A percentile compares a stretch with the other conserved stretches of the same genome.
These are phyloP conservation scores for Chrysochromulina parva DNA, from an alignment of 78 protist species.

Conservation along the genomic window DNA sequence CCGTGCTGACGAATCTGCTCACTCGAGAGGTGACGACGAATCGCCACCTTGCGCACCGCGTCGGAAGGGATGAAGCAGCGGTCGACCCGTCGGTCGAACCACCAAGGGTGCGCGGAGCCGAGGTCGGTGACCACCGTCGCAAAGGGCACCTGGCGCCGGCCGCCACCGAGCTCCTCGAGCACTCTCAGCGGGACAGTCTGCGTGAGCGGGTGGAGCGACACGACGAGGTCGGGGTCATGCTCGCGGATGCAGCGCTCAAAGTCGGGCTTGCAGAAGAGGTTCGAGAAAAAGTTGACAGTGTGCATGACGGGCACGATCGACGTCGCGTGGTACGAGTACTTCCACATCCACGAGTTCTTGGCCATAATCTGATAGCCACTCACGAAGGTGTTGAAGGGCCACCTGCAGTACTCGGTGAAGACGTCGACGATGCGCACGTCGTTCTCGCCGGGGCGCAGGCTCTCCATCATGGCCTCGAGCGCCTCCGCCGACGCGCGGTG, in stretches of 20 bases:
- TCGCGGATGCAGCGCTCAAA: not conserved
- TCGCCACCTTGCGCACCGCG: not conserved
- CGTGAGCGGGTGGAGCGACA: slow-evolving; percentile 8
- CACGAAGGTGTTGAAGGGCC: not conserved
- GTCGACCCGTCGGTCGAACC: slow-evolving; percentile 21
- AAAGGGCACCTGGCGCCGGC: not conserved
- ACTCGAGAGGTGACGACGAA: not conserved
- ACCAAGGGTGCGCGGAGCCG: not conserved
- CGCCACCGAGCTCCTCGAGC: not conserved
- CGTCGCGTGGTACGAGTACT: not conserved
- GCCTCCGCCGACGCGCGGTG: slow-evolving; percentile 38
- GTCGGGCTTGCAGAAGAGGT: not conserved
- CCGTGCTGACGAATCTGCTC: not conserved
- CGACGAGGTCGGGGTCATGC: not conserved
- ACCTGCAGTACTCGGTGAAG: not conserved
- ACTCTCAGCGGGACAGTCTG: not conserved
- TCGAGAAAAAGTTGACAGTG: not conserved
- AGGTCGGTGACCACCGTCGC: slow-evolving; percentile 21
- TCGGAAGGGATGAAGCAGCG: not conserved
- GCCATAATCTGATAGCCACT: not conserved
- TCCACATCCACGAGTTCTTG: not conserved
- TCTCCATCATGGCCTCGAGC: not conserved
- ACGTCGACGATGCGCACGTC: not conserved
- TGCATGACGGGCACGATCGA: not conserved
- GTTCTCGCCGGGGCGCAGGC: not conserved